Base-by-base conservation (phyloP, 176 grass and related monocot species). In the Puccinellia tenuiflora region DNA sequence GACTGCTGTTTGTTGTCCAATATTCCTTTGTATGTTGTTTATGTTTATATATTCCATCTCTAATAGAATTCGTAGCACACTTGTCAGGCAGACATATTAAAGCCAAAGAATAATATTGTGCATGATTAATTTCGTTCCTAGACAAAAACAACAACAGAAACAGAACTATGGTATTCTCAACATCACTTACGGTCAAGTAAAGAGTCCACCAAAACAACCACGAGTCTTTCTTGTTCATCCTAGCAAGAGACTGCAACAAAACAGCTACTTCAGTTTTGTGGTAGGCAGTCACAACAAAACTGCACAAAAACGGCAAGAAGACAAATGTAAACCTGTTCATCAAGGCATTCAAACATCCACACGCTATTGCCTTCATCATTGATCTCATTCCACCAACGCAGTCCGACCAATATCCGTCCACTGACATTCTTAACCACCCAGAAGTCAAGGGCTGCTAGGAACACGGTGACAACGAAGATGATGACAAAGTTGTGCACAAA, bases 361-460 rank as follows among this genome's bases (percentile, higher is more conserved):
- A 98, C 75, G 1, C 95, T 98, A 60, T 95, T 88, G 51, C 95
- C 92, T 5, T 89, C 79, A 9, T 98, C 95, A 25, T 98, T 83
- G 14, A 98, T 95, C 84, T 98, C 95, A 85, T 98, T 98, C 95
- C 95, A 98, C 95, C 95, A 98, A 43, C 95, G 90, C 84, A 98
- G 47, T 22, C 95, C 95, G 12, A 98, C 95, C 48, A 98, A 48
- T 64, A 98, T 98, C 75, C 95, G 86, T 17, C 92, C 95, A 1
- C 92, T 98, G 25, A 98, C 90, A 75, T 95, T 98, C 88, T 98
- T 98, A 38, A 98, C 92, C 17, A 98, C 95, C 95, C 95, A 98
- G 81, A 98, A 98, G 85, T 98, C 95, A 3, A 98, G 90, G 18
- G 95, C 95, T 2, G 95, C 89, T 6, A 98, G 90, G 83, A 98